Evolutionary conservation across 768 basidiomycete species (phyloP).

Genomic region (Tulasnella sp.): DNA sequence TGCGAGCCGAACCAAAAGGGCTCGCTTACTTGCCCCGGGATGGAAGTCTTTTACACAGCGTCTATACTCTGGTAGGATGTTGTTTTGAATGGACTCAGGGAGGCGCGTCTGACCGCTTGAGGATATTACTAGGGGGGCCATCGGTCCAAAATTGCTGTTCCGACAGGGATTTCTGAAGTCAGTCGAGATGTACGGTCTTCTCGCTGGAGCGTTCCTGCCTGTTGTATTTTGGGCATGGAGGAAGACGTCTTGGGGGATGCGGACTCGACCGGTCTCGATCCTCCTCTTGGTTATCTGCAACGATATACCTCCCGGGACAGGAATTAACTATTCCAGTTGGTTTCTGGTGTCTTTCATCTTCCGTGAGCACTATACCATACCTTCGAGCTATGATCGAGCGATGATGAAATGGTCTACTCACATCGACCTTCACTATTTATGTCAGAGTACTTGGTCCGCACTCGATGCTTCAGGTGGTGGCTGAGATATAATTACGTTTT

Average conservation of each 20-base stretch:
- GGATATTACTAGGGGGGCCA: conserved; percentile 30
- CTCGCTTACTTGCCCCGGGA: conserved; percentile 30
- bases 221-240: conserved; percentile 31
- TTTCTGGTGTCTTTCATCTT: conserved; percentile 34
- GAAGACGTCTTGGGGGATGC: conserved; percentile 23
- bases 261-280: conserved; percentile 28
- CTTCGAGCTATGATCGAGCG: neutral
- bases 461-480: conserved; percentile 35
- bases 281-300: conserved; percentile 32
- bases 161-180: conserved; percentile 27
- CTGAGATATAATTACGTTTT: conserved; percentile 40
- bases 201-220: conserved; percentile 32
- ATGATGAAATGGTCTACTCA: neutral
- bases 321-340: conserved; percentile 36
- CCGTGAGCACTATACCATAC: conserved; percentile 23
- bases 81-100: neutral
- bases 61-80: conserved; percentile 31
- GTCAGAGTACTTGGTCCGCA: conserved; percentile 32
- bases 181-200: conserved; percentile 28
- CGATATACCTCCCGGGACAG: conserved; percentile 34
- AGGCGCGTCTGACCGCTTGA: neutral
- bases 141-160: conserved; percentile 34
- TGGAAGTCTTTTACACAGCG: conserved; percentile 29
- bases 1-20: conserved; percentile 26
- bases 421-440: neutral